Conservation (phyloP, 495 filamentous ascomycete genomes). For the Xylaria flabelliformis region DNA sequence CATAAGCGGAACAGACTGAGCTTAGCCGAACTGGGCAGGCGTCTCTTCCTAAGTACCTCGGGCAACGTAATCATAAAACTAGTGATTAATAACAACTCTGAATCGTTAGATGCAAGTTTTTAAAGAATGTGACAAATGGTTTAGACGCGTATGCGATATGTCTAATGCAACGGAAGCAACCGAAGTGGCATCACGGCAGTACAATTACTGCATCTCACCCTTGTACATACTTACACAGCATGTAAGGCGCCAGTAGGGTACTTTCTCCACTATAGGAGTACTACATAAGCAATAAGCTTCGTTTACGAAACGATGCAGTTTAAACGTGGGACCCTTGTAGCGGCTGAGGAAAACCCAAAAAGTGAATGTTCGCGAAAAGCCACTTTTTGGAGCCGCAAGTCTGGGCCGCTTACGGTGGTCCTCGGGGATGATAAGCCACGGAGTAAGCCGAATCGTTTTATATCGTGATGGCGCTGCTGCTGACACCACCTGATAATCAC, state of each 20-base stretch:
- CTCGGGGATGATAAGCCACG: neutral
- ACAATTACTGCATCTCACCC: too few relatives aligned
- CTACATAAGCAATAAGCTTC: too few relatives aligned
- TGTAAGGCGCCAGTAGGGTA: too few relatives aligned
- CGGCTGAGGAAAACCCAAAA: neutral
- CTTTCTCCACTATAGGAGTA: too few relatives aligned
- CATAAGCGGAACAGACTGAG: neutral
- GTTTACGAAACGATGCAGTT: neutral
- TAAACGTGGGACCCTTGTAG: constrained; percentile 1
- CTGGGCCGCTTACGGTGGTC: neutral
- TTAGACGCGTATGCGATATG: neutral
- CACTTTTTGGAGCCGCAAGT: neutral
- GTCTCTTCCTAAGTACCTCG: neutral
- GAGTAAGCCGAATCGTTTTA: neutral
- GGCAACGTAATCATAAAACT: neutral
- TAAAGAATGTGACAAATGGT: neutral
- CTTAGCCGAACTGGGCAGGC: constrained; percentile 3
- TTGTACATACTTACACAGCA: too few relatives aligned
- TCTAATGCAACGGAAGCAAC: too few relatives aligned
- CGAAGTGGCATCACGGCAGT: too few relatives aligned
- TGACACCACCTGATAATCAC: neutral
- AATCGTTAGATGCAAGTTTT: neutral
- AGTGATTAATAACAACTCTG: neutral
- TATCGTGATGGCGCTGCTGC: neutral
- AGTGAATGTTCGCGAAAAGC: neutral